Percentiles rank a stretch among this genome's conserved stretches.
These are phyloP conservation scores for Pezicula rhizophila DNA, from an alignment of 2,329 filamentous ascomycete species.

Conservation along the genomic window DNA sequence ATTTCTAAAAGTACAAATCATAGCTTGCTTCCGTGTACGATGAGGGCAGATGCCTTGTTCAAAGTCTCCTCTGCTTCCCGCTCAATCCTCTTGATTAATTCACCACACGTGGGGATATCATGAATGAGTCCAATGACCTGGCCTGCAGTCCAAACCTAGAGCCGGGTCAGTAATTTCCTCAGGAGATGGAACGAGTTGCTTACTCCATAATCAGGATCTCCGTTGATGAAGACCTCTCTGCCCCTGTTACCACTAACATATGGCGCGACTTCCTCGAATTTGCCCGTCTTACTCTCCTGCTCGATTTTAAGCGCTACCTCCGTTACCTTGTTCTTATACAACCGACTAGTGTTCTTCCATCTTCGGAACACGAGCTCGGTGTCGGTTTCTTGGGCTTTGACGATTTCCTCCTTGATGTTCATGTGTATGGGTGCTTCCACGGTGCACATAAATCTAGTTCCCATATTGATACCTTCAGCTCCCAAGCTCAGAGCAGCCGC, in stretches of 20 bases:
- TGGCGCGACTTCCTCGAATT: constrained; percentile 83
- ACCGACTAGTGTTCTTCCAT: constrained; percentile 86
- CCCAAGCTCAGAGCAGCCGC: constrained; percentile 86
- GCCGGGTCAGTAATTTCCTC: constrained; percentile 6
- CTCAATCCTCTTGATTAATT: constrained; percentile 66
- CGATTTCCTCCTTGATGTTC: constrained; percentile 92
- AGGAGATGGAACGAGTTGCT: constrained; percentile 31
- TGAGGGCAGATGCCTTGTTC: constrained; percentile 50
- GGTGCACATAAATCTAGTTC: constrained; percentile 95
- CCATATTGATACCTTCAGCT: constrained; percentile 96
- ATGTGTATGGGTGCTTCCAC: constrained; percentile 86
- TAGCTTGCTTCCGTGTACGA: constrained; percentile 50
- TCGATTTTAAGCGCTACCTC: constrained; percentile 77
- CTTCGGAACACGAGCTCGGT: constrained; percentile 81
- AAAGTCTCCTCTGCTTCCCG: constrained; percentile 66
- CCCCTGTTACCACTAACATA: constrained; percentile 88
- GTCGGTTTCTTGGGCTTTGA: constrained; percentile 81
- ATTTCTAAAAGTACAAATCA: too few species aligned
- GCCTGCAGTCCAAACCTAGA: constrained; percentile 88
- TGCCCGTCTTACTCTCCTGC: constrained; percentile 71
- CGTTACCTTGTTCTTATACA: constrained; percentile 88
- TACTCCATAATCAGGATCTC: constrained; percentile 85
- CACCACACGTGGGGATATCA: constrained; percentile 72
- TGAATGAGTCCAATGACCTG: constrained; percentile 89
- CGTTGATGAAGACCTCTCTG: constrained; percentile 84